These are phyloP conservation scores for Pelargonium australe DNA, from an alignment of 441 rosid species.

Conservation along the genomic window DNA sequence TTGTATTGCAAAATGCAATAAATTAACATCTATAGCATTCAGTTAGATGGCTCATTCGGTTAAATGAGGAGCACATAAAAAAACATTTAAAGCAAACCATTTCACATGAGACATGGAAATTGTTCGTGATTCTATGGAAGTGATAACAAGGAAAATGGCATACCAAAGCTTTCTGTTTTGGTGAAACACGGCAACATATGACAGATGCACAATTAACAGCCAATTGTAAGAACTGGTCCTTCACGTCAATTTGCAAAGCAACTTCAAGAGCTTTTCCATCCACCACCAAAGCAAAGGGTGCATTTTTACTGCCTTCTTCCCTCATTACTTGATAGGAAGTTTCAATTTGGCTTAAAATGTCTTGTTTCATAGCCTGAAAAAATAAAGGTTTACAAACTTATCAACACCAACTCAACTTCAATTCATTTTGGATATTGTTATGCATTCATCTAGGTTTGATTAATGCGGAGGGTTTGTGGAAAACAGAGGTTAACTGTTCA, in stretches of 20 bases:
- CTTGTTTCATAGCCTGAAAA: constrained; percentile 41
- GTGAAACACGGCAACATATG: constrained; percentile 96
- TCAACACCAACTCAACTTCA: constrained; percentile 20
- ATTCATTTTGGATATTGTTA: too few relatives aligned
- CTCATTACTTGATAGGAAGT: constrained; percentile 34
- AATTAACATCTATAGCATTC: background rate
- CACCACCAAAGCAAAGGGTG: constrained; percentile 66
- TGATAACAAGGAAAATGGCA: background rate
- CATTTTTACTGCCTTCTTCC: constrained; percentile 48
- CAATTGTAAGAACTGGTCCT: constrained; percentile 64
- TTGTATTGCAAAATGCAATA: background rate
- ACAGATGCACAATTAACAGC: constrained; percentile 90
- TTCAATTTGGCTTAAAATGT: constrained; percentile 38
- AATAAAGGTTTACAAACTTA: constrained; percentile 14
- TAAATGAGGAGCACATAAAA: too few relatives aligned
- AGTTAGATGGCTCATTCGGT: too few relatives aligned
- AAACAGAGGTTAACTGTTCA: too few relatives aligned
- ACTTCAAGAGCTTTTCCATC: constrained; percentile 82
- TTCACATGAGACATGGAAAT: too few relatives aligned
- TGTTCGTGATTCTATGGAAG: too few relatives aligned
- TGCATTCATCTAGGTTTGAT: too few relatives aligned
- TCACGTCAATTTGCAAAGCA: constrained; percentile 70
- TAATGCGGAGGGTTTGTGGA: too few relatives aligned
- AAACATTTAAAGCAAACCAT: too few relatives aligned
- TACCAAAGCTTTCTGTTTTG: constrained; percentile 96